phyloP scores from a whole-genome alignment of 2,329 filamentous ascomycete genomes.

The Coleophoma eucalyptorum region DNA sequence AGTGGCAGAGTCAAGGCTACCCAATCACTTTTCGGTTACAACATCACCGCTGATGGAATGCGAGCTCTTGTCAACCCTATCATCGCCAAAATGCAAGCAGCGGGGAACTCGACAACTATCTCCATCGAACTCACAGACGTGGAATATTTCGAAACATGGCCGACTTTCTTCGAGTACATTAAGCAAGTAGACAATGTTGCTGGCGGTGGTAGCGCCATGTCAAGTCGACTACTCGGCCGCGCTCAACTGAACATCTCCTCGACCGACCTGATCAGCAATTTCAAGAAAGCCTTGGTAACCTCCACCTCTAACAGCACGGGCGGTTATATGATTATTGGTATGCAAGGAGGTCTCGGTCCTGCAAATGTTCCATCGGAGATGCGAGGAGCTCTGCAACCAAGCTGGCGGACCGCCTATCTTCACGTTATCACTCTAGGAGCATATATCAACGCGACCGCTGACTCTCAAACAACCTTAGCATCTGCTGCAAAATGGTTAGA shows the following conservation, averaged over 20 bases:
- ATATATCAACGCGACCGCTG: not conserved
- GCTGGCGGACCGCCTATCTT: conserved; percentile 7
- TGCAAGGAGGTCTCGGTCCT: conserved; percentile 5
- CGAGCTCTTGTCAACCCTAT: not conserved
- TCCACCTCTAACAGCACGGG: conserved; percentile 24
- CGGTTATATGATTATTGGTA: conserved; percentile 20
- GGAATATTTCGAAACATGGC: not conserved
- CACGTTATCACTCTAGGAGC: conserved; percentile 4
- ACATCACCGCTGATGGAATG: not conserved
- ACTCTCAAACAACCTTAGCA: not conserved
- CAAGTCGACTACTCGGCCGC: conserved; percentile 32
- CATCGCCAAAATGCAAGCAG: not conserved
- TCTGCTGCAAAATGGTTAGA: conserved; percentile 15
- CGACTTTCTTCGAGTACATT: not conserved
- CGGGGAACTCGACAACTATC: not conserved
- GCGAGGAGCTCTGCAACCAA: conserved; percentile 5
- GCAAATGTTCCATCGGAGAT: not conserved
- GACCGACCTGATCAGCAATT: conserved; percentile 14
- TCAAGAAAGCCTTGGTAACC: conserved; percentile 22
- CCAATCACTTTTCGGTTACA: not conserved
- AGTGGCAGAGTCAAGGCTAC: not conserved
- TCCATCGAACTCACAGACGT: not conserved
- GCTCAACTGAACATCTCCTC: conserved; percentile 31
- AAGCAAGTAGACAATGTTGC: not conserved
- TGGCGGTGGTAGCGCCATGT: conserved; percentile 2